A percentile compares a stretch with the other conserved stretches of the same genome.
These are phyloP conservation scores for Eucalyptus caleyi DNA, from an alignment of 345 rosid genomes.

Conservation along the genomic window DNA sequence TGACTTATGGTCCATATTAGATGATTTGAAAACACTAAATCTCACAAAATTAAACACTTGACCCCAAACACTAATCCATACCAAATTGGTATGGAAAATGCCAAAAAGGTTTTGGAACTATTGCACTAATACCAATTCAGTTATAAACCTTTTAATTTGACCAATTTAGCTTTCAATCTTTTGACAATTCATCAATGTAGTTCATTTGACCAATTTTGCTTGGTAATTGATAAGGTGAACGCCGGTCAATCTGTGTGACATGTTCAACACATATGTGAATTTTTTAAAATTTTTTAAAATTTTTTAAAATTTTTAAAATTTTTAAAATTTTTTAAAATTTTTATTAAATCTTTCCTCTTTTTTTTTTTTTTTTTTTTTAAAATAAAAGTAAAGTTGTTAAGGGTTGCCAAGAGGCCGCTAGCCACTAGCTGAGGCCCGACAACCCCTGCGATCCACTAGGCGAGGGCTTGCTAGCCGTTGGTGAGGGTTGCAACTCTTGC, in stretches of 20 bases:
- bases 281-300: no score
- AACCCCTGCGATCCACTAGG: not conserved
- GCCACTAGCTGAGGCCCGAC: not conserved
- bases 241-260: fast-evolving
- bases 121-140: no score
- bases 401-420: not conserved
- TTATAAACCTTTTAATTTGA: not conserved
- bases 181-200: not conserved
- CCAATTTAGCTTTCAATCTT: not conserved
- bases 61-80: not conserved
- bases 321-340: no score
- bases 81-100: not conserved
- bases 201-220: not conserved
- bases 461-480: not conserved
- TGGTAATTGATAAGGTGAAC: not conserved
- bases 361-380: no score
- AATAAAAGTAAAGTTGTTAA: no score
- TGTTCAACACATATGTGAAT: no score
- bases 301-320: no score
- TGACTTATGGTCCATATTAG: not conserved
- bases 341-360: no score
- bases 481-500: not conserved
- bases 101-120: not conserved
- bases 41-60: not conserved
- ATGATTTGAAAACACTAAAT: not conserved